Conservation (phyloP, 768 basidiomycete species). For the Mycena vulgaris region DNA sequence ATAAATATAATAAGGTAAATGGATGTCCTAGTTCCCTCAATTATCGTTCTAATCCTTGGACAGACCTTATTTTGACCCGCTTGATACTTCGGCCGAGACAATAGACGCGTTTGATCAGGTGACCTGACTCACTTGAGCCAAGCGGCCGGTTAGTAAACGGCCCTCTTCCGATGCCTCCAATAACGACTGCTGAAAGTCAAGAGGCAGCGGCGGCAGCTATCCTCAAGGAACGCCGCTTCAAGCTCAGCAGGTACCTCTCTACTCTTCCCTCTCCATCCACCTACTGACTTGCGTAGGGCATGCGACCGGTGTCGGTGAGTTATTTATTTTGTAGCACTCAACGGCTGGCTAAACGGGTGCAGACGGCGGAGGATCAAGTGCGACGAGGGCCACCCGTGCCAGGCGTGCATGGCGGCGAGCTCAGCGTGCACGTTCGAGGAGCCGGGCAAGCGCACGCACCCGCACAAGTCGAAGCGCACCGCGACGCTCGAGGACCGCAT, state of each 20-base stretch:
- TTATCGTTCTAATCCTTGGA: too few species aligned
- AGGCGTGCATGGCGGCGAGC: conserved; percentile 87
- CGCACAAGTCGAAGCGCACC: conserved; percentile 92
- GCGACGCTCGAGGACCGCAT: conserved; percentile 90
- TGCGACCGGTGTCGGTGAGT: conserved; percentile 93
- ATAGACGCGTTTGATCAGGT: neutral
- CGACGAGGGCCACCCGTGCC: conserved; percentile 91
- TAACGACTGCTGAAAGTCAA: conserved; percentile 63
- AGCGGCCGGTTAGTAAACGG: neutral
- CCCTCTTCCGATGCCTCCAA: conserved; percentile 59
- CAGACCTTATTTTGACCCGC: too few species aligned
- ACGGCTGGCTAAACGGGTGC: conserved; percentile 16
- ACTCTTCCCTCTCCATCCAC: neutral
- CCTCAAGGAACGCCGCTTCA: conserved; percentile 88
- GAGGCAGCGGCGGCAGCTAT: conserved; percentile 61
- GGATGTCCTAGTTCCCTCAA: too few species aligned
- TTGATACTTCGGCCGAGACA: too few species aligned
- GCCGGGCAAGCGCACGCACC: conserved; percentile 87
- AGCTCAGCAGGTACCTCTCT: conserved; percentile 81
- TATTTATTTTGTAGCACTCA: conserved; percentile 2
- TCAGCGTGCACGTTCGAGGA: conserved; percentile 91
- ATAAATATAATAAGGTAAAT: too few species aligned
- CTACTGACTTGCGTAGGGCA: conserved; percentile 65
- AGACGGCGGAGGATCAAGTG: conserved; percentile 90
- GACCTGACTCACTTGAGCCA: neutral